These are phyloP conservation scores for Ogataea pini DNA, from an alignment of 805 yeast species.

Conservation along the genomic window DNA sequence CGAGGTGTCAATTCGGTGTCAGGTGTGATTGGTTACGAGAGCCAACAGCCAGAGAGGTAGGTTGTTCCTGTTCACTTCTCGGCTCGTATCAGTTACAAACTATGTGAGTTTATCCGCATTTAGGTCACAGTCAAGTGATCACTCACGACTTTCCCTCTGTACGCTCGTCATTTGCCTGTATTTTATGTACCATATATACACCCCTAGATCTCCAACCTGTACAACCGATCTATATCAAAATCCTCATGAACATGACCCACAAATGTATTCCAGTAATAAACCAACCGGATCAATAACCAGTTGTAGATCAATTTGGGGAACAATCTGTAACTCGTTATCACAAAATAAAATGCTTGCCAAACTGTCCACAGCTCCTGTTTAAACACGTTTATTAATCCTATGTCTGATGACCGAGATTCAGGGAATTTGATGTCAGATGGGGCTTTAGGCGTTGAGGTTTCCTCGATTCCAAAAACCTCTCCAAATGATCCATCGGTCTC, in stretches of 20 bases:
- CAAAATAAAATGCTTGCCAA: conserved; percentile 60
- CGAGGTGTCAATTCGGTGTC: too few species aligned
- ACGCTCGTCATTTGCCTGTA: too few species aligned
- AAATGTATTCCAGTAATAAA: conserved; percentile 70
- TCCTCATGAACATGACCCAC: conserved; percentile 55
- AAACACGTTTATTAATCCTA: conserved; percentile 43
- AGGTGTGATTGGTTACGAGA: too few species aligned
- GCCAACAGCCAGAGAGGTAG: too few species aligned
- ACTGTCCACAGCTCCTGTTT: conserved; percentile 53
- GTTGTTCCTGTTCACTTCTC: too few species aligned
- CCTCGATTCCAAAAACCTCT: conserved; percentile 53
- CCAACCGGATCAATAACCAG: conserved; percentile 47
- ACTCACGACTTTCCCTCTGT: too few species aligned
- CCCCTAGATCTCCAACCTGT: conserved; percentile 15
- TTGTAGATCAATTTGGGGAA: conserved; percentile 67
- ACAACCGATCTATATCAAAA: conserved; percentile 34
- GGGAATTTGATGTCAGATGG: conserved; percentile 30
- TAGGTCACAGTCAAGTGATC: too few species aligned
- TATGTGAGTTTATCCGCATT: too few species aligned
- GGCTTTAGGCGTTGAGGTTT: conserved; percentile 34
- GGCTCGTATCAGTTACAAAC: too few species aligned
- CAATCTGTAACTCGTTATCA: conserved; percentile 62
- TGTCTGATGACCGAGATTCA: conserved; percentile 3
- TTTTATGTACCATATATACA: too few species aligned
- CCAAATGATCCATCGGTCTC: conserved; percentile 2